Percentiles rank a stretch among this genome's conserved stretches.
These are phyloP conservation scores for Myxozyma neotropica DNA, from an alignment of 805 yeast genomes.

Conservation along the genomic window DNA sequence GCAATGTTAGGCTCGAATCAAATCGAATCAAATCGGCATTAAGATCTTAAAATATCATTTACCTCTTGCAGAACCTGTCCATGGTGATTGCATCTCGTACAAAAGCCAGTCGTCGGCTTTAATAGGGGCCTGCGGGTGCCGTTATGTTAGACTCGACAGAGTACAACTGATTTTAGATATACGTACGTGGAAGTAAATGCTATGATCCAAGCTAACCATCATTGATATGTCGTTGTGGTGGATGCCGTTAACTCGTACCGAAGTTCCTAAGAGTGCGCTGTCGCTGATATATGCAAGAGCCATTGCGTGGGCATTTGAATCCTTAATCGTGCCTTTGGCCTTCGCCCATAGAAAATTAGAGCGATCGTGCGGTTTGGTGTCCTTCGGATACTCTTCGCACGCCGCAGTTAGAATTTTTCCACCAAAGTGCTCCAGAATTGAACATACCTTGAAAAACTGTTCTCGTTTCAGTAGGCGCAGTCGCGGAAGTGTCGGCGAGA, in stretches of 20 bases:
- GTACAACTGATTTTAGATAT: too few species aligned
- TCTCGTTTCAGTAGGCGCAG: conserved; percentile 12
- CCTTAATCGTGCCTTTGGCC: conserved; percentile 27
- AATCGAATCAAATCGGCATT: too few species aligned
- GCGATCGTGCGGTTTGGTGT: conserved; percentile 14
- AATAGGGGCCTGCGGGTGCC: conserved; percentile 28
- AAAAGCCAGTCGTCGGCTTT: conserved; percentile 33
- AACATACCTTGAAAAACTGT: background rate
- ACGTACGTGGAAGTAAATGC: conserved; percentile 32
- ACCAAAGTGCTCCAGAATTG: too few species aligned
- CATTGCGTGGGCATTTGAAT: conserved; percentile 29
- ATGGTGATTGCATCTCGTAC: conserved; percentile 25
- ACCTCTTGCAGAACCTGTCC: conserved; percentile 30
- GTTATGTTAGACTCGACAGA: too few species aligned
- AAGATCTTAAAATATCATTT: background rate
- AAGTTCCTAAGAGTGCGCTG: conserved; percentile 30
- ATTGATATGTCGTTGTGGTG: conserved; percentile 15
- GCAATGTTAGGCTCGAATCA: background rate
- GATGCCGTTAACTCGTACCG: conserved; percentile 26
- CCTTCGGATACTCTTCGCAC: background rate
- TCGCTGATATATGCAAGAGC: conserved; percentile 37
- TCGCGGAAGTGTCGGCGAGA: background rate
- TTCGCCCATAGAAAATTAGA: conserved; percentile 27
- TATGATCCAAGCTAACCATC: conserved; percentile 37
- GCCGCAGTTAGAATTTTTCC: background rate